These are phyloP conservation scores for Phaeosphaeriaceae sp. DNA, from an alignment of 2,329 filamentous ascomycete species.

Conservation along the genomic window DNA sequence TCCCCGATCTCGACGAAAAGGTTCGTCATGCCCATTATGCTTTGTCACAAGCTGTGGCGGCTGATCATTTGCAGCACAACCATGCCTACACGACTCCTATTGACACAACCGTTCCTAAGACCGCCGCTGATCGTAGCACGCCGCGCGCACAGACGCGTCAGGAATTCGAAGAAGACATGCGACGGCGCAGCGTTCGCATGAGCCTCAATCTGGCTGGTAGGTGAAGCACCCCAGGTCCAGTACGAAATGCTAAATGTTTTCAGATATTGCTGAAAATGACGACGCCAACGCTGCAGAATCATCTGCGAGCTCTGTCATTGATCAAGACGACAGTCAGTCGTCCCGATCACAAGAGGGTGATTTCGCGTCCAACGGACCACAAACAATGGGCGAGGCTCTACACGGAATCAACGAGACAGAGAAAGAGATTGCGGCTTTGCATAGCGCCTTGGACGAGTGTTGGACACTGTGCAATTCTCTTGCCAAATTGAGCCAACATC, in stretches of 20 bases:
- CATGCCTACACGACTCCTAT: conserved; percentile 72
- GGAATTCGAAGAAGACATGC: conserved; percentile 69
- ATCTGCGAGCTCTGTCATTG: conserved; percentile 37
- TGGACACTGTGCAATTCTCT: conserved; percentile 95
- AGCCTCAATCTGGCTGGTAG: conserved; percentile 80
- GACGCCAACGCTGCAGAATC: conserved; percentile 44
- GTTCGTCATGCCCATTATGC: conserved; percentile 37
- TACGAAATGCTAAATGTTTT: conserved; percentile 18
- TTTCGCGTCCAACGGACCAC: conserved; percentile 32
- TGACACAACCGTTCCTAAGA: conserved; percentile 70
- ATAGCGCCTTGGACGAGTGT: conserved; percentile 81
- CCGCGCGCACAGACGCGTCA: conserved; percentile 83
- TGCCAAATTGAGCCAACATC: conserved; percentile 81
- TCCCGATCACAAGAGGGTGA: conserved; percentile 42
- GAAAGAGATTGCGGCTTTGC: conserved; percentile 71
- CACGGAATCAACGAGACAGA: conserved; percentile 65
- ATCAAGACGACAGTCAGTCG: conserved; percentile 41
- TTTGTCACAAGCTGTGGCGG: conserved; percentile 25
- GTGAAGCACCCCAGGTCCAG: conserved; percentile 22
- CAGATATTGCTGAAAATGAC: conserved; percentile 57
- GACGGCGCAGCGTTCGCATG: conserved; percentile 62
- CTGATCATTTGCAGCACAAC: conserved; percentile 41
- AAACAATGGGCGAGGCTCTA: conserved; percentile 59
- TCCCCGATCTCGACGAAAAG: conserved; percentile 45
- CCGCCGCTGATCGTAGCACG: conserved; percentile 68